Base-by-base conservation (phyloP, 768 basidiomycete genomes). In the Pisolithus tinctorius region DNA sequence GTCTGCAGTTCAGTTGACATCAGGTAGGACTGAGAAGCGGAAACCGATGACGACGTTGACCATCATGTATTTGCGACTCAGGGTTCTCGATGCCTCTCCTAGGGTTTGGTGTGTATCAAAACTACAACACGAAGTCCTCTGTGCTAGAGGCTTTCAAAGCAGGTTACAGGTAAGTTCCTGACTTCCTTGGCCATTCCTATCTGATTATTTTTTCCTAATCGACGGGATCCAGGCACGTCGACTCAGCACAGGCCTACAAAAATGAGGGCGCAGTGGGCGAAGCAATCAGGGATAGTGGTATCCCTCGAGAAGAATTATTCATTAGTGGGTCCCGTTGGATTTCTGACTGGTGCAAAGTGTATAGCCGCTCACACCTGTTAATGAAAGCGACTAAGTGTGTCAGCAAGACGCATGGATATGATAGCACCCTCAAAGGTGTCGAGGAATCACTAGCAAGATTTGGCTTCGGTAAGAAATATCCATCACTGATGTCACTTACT, bases 91-190 rank as follows among this genome's bases (percentile, higher is more conserved):
- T 88, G 69, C 86, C 87, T 23, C 63, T 74, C 6, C 70, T 89
- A 3, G 86, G 87, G 11, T 81, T 88, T 50, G 86, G 80, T 38
- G 84, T 88, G 17, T 88, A 81, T 60, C 75, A 80, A 60, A 88
- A 87, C 66, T 75, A 79, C 57, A 71, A 77, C 45, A 70, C 82
- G 46, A 72, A 67, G 29, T 59, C 75, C 0, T 79, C 83, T 17
- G 79, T 80, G 39, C 57, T 82, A 10, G 79, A 81, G 46, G 86
- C 87, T 2, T 68, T 89, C 58, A 71, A 73, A 53, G 76, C 72
- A 20, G 87, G 87, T n/a, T 88, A 87, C 62, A 72, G 77, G 82
- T 79, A 53, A 48, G 60, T 20, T 7, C 26, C 53, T 11, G 8
- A 37, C 20, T 6, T 14, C 25, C 36, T 44, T 39, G 25, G 45